Conservation (phyloP, 1,139 yeast genomes). For the Geotrichum bryndzae region DNA sequence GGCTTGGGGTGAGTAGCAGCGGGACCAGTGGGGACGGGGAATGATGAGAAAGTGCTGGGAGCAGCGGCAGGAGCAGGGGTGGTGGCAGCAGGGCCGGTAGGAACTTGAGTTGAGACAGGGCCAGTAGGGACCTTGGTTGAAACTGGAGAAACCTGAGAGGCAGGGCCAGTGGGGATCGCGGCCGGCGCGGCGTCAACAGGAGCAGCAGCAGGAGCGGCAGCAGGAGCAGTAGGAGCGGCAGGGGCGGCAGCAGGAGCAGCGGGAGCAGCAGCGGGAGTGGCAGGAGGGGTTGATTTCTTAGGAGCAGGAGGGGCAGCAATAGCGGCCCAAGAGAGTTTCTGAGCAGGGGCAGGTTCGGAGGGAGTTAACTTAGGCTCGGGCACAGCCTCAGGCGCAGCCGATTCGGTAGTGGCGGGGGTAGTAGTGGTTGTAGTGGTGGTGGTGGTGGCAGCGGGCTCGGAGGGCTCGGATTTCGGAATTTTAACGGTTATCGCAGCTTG, state of each 20-base stretch:
- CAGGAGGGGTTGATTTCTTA: conserved; percentile 1
- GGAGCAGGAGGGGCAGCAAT: conserved; percentile 21
- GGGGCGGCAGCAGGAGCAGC: conserved; percentile 21
- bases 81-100: conserved; percentile 16
- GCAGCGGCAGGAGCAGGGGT: background rate
- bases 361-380: conserved; percentile 23
- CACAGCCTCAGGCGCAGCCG: conserved; percentile 19
- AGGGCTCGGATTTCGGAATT: conserved; percentile 15
- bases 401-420: conserved; percentile 14
- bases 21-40: conserved; percentile 18
- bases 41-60: background rate
- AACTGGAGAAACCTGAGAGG: conserved; percentile 17
- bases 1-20: conserved; percentile 18
- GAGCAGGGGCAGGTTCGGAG: conserved; percentile 28
- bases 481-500: conserved; percentile 17
- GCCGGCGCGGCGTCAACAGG: conserved; percentile 3
- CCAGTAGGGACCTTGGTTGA: conserved; percentile 18
- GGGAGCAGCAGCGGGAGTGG: conserved; percentile 18
- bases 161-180: conserved; percentile 15
- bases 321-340: conserved; percentile 16
- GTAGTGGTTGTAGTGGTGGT: conserved; percentile 5
- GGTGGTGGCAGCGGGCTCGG: conserved; percentile 10
- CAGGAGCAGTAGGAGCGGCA: conserved; percentile 15
- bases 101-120: conserved; percentile 10
- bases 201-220: conserved; percentile 19